Conservation (phyloP, 345 rosid genomes). For the Tarenaya hassleriana region DNA sequence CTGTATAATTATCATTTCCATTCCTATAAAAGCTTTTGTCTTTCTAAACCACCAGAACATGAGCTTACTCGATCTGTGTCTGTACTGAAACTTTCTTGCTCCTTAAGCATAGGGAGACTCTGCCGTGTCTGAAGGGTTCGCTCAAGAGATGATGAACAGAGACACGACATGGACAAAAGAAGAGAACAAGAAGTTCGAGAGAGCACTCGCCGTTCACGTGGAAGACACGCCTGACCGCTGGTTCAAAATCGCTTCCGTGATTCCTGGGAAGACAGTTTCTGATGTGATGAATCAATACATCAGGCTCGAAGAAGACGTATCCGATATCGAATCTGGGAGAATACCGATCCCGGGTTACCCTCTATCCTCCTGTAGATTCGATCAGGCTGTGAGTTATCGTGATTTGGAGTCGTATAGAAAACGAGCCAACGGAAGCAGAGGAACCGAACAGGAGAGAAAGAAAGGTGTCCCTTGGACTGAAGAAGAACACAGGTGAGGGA, state of each 20-base stretch:
- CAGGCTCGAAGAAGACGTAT: slow-evolving; percentile 62
- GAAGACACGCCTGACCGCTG: slow-evolving; percentile 68
- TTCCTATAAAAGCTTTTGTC: slow-evolving; percentile 12
- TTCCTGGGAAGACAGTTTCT: slow-evolving; percentile 60
- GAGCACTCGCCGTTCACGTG: slow-evolving; percentile 59
- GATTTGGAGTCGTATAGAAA: slow-evolving; percentile 45
- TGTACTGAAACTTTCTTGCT: neutral
- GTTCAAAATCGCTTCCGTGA: slow-evolving; percentile 58
- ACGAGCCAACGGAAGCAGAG: slow-evolving; percentile 36
- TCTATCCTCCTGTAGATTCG: slow-evolving; percentile 32
- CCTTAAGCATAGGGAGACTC: slow-evolving; percentile 44
- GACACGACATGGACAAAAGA: slow-evolving; percentile 57
- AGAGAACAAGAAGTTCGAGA: slow-evolving; percentile 76
- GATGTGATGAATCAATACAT: slow-evolving; percentile 67
- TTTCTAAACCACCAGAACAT: slow-evolving; percentile 4
- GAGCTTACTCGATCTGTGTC: slow-evolving; percentile 16
- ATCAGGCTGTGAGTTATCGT: too few relatives aligned
- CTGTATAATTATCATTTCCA: too few relatives aligned
- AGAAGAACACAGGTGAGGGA: slow-evolving; percentile 87
- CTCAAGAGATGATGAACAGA: slow-evolving; percentile 21
- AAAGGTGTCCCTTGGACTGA: slow-evolving; percentile 99
- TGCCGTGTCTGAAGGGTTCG: slow-evolving; percentile 30
- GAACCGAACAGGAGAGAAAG: slow-evolving; percentile 69
- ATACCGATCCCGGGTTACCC: slow-evolving; percentile 68
- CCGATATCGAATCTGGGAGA: slow-evolving; percentile 66